These are phyloP conservation scores for Mycena epipterygia DNA, from an alignment of 768 basidiomycete species.

Conservation along the genomic window DNA sequence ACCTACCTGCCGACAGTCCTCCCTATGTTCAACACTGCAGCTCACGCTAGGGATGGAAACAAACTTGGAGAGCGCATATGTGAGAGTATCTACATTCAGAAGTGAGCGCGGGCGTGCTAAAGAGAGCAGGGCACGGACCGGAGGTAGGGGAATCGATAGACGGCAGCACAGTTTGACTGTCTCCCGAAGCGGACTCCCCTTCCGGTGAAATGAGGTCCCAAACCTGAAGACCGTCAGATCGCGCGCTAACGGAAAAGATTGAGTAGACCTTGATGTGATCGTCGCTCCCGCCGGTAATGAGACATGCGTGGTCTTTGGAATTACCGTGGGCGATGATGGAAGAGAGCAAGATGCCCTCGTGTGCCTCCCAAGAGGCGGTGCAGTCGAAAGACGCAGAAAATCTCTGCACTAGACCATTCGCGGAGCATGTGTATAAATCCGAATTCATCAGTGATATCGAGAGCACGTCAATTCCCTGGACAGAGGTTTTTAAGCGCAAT, in stretches of 20 bases:
- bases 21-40: constrained; percentile 71
- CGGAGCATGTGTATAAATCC: constrained; percentile 74
- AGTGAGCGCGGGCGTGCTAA: not conserved
- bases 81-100: constrained; percentile 69
- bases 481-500: constrained; percentile 8
- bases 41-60: constrained; percentile 92
- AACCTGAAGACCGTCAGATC: constrained; percentile 51
- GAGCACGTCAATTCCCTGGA: constrained; percentile 83
- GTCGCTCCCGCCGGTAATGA: constrained; percentile 90
- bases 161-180: constrained; percentile 35
- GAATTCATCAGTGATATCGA: constrained; percentile 80
- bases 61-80: constrained; percentile 87
- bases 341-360: constrained; percentile 86
- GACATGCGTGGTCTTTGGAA: constrained; percentile 48
- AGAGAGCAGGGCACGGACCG: constrained; percentile 32
- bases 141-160: constrained; percentile 37
- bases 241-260: not conserved
- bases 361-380: constrained; percentile 85
- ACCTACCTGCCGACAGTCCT: constrained; percentile 95
- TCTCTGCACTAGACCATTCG: constrained; percentile 80
- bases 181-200: constrained; percentile 32
- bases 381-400: constrained; percentile 91
- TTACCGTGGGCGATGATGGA: constrained; percentile 67
- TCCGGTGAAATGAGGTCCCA: constrained; percentile 64
- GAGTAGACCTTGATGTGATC: constrained; percentile 80